Evolutionary conservation across 768 basidiomycete species (phyloP).

Genomic region (Naganishia randhawae): DNA sequence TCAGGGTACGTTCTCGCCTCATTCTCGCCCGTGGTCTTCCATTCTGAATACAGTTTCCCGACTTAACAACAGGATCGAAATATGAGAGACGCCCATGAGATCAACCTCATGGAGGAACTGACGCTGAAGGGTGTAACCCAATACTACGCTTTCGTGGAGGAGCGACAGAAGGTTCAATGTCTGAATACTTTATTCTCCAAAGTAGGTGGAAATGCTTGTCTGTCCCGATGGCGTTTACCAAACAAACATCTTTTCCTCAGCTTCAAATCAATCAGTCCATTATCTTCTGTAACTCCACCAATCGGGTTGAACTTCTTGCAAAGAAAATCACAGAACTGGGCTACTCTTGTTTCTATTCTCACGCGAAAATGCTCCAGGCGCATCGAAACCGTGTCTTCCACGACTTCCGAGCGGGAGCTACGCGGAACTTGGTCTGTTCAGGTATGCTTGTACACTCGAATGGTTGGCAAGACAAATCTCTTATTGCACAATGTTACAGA

Average conservation of each 20-base stretch:
- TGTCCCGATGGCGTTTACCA: not conserved
- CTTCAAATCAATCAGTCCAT: conserved; percentile 99
- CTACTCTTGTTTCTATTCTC: conserved; percentile 99
- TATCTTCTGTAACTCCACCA: conserved; percentile 99
- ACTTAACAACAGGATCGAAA: conserved; percentile 52
- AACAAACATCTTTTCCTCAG: conserved; percentile 53
- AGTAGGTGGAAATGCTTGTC: conserved; percentile 54
- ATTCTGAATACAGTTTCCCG: not conserved
- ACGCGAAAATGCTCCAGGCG: conserved; percentile 98
- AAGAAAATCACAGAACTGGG: conserved; percentile 99
- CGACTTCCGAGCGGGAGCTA: conserved; percentile 97
- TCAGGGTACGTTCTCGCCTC: conserved; percentile 66
- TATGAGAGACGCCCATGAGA: conserved; percentile 92
- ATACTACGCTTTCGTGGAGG: conserved; percentile 99
- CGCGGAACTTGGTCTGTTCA: conserved; percentile 93
- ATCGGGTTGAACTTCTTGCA: conserved; percentile 96
- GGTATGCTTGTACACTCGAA: conserved; percentile 40
- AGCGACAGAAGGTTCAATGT: conserved; percentile 98
- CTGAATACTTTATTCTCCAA: conserved; percentile 99
- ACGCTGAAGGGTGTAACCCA: conserved; percentile 97
- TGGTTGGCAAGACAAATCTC: not conserved
- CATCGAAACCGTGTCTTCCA: conserved; percentile 99
- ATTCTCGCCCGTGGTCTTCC: not conserved
- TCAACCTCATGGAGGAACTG: conserved; percentile 99
- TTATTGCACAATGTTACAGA: conserved; percentile 53